Evolutionary conservation across 1,284 basidiomycete species (phyloP), one percentile per base, ranked within the genome.

Genomic region (Boletellus deceptivus): DNA sequence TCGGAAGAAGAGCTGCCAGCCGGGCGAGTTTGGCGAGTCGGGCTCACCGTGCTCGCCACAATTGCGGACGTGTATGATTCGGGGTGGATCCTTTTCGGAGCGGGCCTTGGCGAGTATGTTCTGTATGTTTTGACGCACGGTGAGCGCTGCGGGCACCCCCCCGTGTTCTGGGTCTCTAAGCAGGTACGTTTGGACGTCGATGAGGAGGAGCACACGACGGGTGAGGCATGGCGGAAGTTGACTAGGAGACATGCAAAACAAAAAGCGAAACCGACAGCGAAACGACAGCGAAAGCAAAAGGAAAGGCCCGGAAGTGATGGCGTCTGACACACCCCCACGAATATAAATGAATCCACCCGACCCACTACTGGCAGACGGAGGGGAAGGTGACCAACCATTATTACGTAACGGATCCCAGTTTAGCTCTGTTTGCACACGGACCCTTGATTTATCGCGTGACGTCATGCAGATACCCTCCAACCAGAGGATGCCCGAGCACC

Each of bases 1-100:
- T 9, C 69, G 58, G 63, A 80, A 77, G 54, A 76, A 73, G 60
- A 86, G 79, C 57, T 78, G 65, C 83, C 83, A 86, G 6, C 82
- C 80, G 4, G 72, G 62, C 0, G 76, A 69, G 52, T 72, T 56
- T 0, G 72, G 75, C 60, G 81, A 79, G 67, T 85, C 84, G 3
- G 75, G 64, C n/a, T 86, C 83, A 46, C 81, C 76, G 2, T 61
- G 59, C 55, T 80, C 82, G 43, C 84, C 84, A 22, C 60, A 72
- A 61, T 86, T 85, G 50, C 83, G 81, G 52, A 86, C 74, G 64
- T 86, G 83, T 49, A 86, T 72, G 68, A 86, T 83, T 18, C 77
- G 74, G 9, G 84, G 83, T 6, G 75, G 74, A 0, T 73, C 72
- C 0, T 62, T 48, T 13, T 77, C 74, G 8, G 62, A 59, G 43